Conservation (phyloP, 805 yeast genomes). For the Ogataea siamensis region DNA sequence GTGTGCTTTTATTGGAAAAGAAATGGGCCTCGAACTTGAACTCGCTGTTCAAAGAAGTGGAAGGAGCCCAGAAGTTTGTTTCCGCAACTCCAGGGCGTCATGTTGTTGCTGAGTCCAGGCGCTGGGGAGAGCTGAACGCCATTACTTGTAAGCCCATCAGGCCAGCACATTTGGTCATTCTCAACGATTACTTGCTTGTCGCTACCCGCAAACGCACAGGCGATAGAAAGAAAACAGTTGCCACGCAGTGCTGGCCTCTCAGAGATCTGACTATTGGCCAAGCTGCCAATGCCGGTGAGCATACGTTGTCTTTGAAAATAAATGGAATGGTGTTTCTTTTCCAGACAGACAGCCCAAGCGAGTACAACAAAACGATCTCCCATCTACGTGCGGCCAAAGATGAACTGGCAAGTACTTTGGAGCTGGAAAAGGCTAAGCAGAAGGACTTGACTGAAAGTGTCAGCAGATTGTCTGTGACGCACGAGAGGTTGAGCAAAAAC, state of each 20-base stretch:
- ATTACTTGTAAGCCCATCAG: constrained; percentile 81
- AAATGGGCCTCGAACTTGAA: constrained; percentile 78
- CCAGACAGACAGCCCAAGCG: constrained; percentile 60
- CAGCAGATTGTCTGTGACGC: constrained; percentile 36
- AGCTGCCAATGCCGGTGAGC: constrained; percentile 27
- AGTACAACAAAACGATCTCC: constrained; percentile 50
- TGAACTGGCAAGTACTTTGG: constrained; percentile 55
- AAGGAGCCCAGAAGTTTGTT: constrained; percentile 82
- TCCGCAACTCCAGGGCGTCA: constrained; percentile 80
- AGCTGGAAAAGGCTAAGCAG: constrained; percentile 46
- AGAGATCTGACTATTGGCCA: constrained; percentile 53
- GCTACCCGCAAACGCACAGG: constrained; percentile 58
- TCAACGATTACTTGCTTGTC: constrained; percentile 73
- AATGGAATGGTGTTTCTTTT: constrained; percentile 44
- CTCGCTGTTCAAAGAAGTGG: constrained; percentile 74
- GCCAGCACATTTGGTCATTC: constrained; percentile 69
- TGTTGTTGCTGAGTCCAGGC: constrained; percentile 70
- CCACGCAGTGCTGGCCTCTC: constrained; percentile 78
- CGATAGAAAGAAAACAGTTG: constrained; percentile 42
- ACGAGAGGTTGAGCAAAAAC: constrained; percentile 27
- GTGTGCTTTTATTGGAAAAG: constrained; percentile 69
- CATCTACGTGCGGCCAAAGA: constrained; percentile 61
- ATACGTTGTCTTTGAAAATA: constrained; percentile 20
- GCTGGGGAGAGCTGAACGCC: constrained; percentile 84
- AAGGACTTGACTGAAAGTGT: constrained; percentile 44